Base-by-base conservation (phyloP, 257 asterid genomes). In the Verbascum thapsus region DNA sequence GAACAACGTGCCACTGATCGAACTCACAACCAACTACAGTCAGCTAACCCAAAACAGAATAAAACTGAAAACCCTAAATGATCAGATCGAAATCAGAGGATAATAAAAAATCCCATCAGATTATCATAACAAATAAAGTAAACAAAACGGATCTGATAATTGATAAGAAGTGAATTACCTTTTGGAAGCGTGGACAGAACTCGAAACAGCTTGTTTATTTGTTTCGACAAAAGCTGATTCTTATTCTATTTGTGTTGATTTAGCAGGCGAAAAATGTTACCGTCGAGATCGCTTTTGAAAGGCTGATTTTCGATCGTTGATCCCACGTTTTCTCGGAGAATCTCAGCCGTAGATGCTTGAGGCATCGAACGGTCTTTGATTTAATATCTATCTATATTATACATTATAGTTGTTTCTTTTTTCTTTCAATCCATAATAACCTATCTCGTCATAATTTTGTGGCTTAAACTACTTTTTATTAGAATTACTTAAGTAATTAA, bases 241-340 rank as follows among this genome's bases (percentile, higher is more conserved):
- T n/a, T 26, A 1, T 26, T 26, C 32, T 26, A 2, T 26, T 26
- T 26, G 5, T 26, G 5, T 5, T 26, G n/a, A n/a, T n/a, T n/a
- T n/a, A n/a, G n/a, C n/a, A n/a, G 32, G 32, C 32, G 32, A 26
- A 5, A 26, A n/a, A n/a, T n/a, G n/a, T 63, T 3, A 10, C 30
- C 32, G 51, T 58, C 55, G 56, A 47, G 48, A 39, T 78, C 73
- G 83, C 62, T 53, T 62, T 75, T 53, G 63, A 70, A 41, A 51
- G 61, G 64, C 50, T 57, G 63, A 53, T 45, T 71, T 48, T 13
- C 52, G 73, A 62, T 80, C 83, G 82, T 81, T 61, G 85, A 81
- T 81, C 66, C 78, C 72, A 37, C 59, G 43, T 48, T 65, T 40
- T 63, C 74, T 72, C 74, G 23, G 26, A 30, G 1, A 26, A 76